Conservation (phyloP, 2,329 filamentous ascomycete species). For the Fusarium praegraminearum region DNA sequence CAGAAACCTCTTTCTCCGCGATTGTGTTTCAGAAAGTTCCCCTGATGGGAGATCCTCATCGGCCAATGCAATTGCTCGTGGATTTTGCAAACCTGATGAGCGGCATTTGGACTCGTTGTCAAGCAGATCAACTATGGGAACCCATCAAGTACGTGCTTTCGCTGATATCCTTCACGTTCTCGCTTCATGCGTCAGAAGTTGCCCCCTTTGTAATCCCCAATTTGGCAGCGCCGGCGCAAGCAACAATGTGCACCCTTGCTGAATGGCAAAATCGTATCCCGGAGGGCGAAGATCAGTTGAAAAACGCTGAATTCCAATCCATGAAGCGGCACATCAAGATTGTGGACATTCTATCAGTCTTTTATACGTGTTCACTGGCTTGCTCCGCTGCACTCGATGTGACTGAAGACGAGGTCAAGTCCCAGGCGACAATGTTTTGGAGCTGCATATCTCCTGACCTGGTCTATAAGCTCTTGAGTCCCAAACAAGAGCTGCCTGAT, state of each 20-base stretch:
- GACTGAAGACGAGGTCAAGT: conserved; percentile 48
- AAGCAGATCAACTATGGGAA: conserved; percentile 70
- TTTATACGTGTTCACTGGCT: conserved; percentile 72
- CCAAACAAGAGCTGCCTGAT: conserved; percentile 72
- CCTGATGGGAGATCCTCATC: conserved; percentile 61
- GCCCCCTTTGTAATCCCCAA: conserved; percentile 69
- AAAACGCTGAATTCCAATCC: conserved; percentile 53
- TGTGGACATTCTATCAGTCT: conserved; percentile 70
- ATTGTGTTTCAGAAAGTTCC: conserved; percentile 77
- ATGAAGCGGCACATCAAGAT: conserved; percentile 71
- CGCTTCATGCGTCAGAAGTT: conserved; percentile 69
- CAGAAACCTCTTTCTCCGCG: conserved; percentile 71
- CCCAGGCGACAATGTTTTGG: conserved; percentile 70
- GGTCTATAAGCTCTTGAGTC: conserved; percentile 74
- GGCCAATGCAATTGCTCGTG: conserved; percentile 68
- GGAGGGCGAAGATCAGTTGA: conserved; percentile 61
- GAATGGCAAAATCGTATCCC: conserved; percentile 66
- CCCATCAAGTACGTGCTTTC: conserved; percentile 75
- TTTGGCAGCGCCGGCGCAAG: conserved; percentile 66
- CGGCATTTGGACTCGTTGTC: conserved; percentile 75
- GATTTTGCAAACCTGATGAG: conserved; percentile 74
- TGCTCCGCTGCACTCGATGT: conserved; percentile 60
- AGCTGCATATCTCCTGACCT: conserved; percentile 73
- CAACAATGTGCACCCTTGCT: conserved; percentile 70
- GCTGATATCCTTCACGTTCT: conserved; percentile 72